These are phyloP conservation scores for Haplographium delicatum DNA, from an alignment of 495 filamentous ascomycete genomes.

Conservation along the genomic window DNA sequence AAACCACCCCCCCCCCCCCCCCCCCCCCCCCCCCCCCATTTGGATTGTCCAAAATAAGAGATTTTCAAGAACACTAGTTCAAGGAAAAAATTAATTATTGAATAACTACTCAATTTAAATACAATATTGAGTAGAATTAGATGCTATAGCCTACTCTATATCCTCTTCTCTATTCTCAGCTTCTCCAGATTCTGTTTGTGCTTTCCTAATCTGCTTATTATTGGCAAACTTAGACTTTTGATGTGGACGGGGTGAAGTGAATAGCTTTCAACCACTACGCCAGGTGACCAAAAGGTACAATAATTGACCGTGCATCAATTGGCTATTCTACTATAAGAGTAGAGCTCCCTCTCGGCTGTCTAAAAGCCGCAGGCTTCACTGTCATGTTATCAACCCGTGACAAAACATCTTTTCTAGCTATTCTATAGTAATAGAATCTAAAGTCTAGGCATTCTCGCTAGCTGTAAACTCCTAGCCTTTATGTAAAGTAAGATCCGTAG, in stretches of 20 bases:
- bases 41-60: too few species aligned
- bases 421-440: background rate
- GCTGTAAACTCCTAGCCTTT: background rate
- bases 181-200: slow-evolving; percentile 4
- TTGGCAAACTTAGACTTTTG: slow-evolving; percentile 7
- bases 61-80: too few species aligned
- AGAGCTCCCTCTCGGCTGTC: background rate
- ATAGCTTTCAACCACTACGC: slow-evolving; percentile 1
- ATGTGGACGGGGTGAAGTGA: too few species aligned
- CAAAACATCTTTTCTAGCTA: background rate
- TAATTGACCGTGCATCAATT: slow-evolving; percentile 2
- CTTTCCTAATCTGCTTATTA: slow-evolving; percentile 1
- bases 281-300: background rate
- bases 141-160: too few species aligned
- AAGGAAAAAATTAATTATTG: too few species aligned
- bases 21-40: too few species aligned
- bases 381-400: background rate
- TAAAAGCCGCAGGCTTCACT: background rate
- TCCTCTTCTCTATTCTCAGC: background rate
- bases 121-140: background rate
- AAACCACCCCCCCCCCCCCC: too few species aligned
- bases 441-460: slow-evolving; percentile 3
- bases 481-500: background rate
- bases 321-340: background rate
- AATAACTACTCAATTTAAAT: too few species aligned